Conservation (phyloP, 768 basidiomycete species). For the Boletus rex-veris region DNA sequence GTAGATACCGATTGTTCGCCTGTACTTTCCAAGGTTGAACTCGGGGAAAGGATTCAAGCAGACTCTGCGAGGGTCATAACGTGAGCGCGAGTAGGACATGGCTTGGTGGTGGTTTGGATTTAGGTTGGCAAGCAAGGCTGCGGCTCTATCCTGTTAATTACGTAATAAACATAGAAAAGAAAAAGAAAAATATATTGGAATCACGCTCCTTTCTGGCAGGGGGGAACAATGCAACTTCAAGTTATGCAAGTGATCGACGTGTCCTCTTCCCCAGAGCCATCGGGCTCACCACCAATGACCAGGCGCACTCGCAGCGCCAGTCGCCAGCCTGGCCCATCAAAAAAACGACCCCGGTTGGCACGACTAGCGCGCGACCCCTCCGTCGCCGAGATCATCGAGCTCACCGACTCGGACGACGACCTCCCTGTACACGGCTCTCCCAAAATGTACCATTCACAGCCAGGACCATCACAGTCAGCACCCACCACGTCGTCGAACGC, state of each 20-base stretch:
- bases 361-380: constrained; percentile 5
- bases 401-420: constrained; percentile 51
- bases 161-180: constrained; percentile 10
- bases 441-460: not conserved
- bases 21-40: constrained; percentile 68
- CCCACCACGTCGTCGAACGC: constrained; percentile 1
- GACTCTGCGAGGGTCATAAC: constrained; percentile 85
- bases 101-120: not conserved
- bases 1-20: constrained; percentile 83
- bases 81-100: constrained; percentile 58
- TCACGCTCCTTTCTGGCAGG: not conserved
- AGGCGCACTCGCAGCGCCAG: constrained; percentile 20
- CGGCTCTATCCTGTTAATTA: constrained; percentile 5
- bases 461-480: constrained; percentile 4
- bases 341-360: constrained; percentile 10
- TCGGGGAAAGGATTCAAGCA: constrained; percentile 86
- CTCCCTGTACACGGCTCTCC: not conserved
- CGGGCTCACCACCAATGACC: constrained; percentile 1
- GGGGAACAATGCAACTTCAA: not conserved
- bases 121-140: not conserved
- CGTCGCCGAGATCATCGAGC: constrained; percentile 41
- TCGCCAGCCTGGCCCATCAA: constrained; percentile 17
- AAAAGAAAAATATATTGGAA: not conserved
- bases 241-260: constrained; percentile 27
- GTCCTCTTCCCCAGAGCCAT: constrained; percentile 26